Base-by-base conservation (phyloP, 257 asterid species). In the Ocimum tenuiflorum region DNA sequence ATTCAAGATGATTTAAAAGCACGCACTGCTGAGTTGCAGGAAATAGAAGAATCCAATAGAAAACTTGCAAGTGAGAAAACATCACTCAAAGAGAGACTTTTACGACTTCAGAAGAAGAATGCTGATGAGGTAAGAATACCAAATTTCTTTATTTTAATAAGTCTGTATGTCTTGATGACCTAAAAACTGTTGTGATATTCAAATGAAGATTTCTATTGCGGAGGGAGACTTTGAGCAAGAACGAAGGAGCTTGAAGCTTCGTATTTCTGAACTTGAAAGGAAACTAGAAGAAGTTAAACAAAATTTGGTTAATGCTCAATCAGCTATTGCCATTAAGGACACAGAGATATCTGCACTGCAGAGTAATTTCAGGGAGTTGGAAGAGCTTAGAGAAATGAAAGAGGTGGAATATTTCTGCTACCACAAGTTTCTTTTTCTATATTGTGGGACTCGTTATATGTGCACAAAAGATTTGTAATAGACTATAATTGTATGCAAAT, bases 381-480 rank as follows among this genome's bases (percentile, higher is more conserved):
- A 85, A 68, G 97, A 94, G 48, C 83, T 94, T 51, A 85, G 97
- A 81, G 99, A 94, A 81, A 88, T 94, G 95, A 94, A 90, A 79
- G 99, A 94, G 96, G 99, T 94, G 39, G 66, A 15, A 22, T 49
- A 64, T 51, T 61, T 73, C 4, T 39, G 42, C 31, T 41, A 56
- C 58, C 3, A 38, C 14, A 46, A 42, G 22, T 45, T 33, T 53
- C 8, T 15, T 17, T 65, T 52, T 60, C 36, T 51, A 22, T 39
- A 63, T 38, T 42, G 19, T 47, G 51, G 43, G 14, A 64, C 35
- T 70, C 42, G 9, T 58, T n/a, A 20, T 35, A 0, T 46, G 52
- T 11, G 12, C 38, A 59, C 19, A 33, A 2, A 3, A 39, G 56
- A 22, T 50, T 53, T 22, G 39, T 46, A 22, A 13, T 23, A 29